A percentile compares a stretch with the other conserved stretches of the same genome.
Evolutionary conservation across 2,329 filamentous ascomycete genomes (phyloP).

Genomic region (Xylariomycetidae sp.): DNA sequence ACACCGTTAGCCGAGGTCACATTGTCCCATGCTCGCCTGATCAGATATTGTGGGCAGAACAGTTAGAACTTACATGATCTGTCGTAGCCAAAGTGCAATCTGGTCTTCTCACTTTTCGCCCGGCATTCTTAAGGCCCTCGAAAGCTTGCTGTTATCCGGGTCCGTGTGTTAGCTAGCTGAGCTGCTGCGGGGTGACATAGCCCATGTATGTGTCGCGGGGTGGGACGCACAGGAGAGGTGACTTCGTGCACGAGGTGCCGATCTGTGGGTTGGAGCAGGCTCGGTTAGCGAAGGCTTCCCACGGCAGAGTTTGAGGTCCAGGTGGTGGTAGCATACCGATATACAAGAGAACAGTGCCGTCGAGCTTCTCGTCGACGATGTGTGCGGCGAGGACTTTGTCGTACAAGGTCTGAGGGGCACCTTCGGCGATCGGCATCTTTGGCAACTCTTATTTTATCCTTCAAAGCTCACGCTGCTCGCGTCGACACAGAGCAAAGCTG

Average conservation of each 20-base stretch:
- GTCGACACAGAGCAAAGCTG: too few species aligned
- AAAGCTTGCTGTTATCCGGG: slow-evolving; percentile 71
- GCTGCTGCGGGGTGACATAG: not conserved
- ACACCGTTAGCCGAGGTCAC: too few species aligned
- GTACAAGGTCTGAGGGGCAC: slow-evolving; percentile 73
- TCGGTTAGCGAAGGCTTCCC: slow-evolving; percentile 8
- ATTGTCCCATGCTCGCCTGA: too few species aligned
- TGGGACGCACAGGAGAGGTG: slow-evolving; percentile 73
- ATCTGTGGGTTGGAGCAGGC: slow-evolving; percentile 49
- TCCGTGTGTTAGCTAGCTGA: slow-evolving; percentile 9
- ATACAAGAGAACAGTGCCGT: slow-evolving; percentile 88
- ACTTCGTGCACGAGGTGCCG: slow-evolving; percentile 97
- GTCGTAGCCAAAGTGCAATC: slow-evolving; percentile 96
- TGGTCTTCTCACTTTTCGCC: slow-evolving; percentile 80
- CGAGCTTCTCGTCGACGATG: slow-evolving; percentile 89
- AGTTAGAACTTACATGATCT: slow-evolving; percentile 82
- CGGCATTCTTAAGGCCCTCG: slow-evolving; percentile 86
- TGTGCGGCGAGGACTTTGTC: slow-evolving; percentile 96
- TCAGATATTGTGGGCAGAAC: too few species aligned
- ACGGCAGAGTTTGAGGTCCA: slow-evolving; percentile 1
- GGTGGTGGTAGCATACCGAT: slow-evolving; percentile 59
- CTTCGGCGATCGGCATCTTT: slow-evolving; percentile 56
- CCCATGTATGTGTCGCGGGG: slow-evolving; percentile 1
- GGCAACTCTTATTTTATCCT: too few species aligned
- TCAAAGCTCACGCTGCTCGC: too few species aligned